Evolutionary conservation across 192 early-diverging fungal genomes (phyloP).

Genomic region (Chytriomyces confervae): DNA sequence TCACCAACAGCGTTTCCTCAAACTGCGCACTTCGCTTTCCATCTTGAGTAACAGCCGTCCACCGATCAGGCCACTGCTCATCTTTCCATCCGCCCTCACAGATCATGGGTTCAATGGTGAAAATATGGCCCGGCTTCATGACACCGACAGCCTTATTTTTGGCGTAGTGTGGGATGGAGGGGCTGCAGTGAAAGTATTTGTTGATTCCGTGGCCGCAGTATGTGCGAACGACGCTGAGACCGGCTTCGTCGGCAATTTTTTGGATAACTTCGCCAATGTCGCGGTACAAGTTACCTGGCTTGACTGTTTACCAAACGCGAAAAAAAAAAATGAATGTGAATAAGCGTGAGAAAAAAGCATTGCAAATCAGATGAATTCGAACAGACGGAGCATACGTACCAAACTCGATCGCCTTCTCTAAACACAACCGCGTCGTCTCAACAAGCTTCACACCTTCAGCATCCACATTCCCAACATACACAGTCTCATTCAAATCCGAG

Average conservation of each 20-base stretch:
- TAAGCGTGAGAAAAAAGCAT: neutral
- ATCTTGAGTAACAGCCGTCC: conserved; percentile 93
- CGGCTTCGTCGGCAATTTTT: conserved; percentile 79
- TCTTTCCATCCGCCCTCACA: conserved; percentile 75
- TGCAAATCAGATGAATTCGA: conserved; percentile 25
- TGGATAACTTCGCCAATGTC: conserved; percentile 92
- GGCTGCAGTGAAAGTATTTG: conserved; percentile 86
- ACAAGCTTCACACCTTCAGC: conserved; percentile 74
- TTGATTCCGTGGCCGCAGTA: conserved; percentile 94
- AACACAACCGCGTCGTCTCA: conserved; percentile 80
- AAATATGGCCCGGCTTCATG: conserved; percentile 94
- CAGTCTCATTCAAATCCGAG: conserved; percentile 93
- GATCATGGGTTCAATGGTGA: conserved; percentile 99
- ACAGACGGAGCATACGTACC: conserved; percentile 63
- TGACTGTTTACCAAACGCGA: conserved; percentile 60
- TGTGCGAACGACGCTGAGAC: conserved; percentile 90
- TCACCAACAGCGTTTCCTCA: conserved; percentile 94
- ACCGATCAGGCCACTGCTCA: conserved; percentile 65
- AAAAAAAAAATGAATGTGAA: neutral
- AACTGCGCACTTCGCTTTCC: conserved; percentile 98
- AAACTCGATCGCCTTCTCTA: conserved; percentile 90
- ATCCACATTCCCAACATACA: conserved; percentile 89
- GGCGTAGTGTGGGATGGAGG: conserved; percentile 94
- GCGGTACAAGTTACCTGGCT: conserved; percentile 90
- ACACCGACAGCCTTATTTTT: conserved; percentile 95